A percentile compares a stretch with the other conserved stretches of the same genome.
Conservation (phyloP, 805 yeast species). For the Metschnikowia corniflorae region DNA sequence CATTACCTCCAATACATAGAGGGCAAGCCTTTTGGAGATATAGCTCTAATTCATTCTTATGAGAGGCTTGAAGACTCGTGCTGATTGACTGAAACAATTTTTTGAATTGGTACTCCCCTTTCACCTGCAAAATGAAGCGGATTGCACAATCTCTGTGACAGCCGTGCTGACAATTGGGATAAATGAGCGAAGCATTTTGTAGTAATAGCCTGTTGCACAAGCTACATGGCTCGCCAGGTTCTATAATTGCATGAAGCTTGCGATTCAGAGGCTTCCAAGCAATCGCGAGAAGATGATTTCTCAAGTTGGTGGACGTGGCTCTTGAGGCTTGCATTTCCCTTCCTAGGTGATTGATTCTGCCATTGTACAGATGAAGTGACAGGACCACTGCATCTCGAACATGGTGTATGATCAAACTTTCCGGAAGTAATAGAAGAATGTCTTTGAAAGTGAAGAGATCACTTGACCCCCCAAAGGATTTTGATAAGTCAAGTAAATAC, state of each 20-base stretch:
- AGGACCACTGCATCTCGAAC: slow-evolving; percentile 79
- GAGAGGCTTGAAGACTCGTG: slow-evolving; percentile 36
- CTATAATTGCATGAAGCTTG: slow-evolving; percentile 59
- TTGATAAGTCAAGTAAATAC: slow-evolving; percentile 32
- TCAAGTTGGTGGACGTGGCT: slow-evolving; percentile 53
- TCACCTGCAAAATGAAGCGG: slow-evolving; percentile 52
- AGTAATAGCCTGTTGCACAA: slow-evolving; percentile 68
- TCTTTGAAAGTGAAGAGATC: slow-evolving; percentile 67
- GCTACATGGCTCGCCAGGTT: slow-evolving; percentile 81
- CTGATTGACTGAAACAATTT: slow-evolving; percentile 57
- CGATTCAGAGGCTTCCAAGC: slow-evolving; percentile 26
- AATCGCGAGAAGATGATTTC: slow-evolving; percentile 51
- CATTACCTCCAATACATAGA: slow-evolving; percentile 70
- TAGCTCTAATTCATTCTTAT: slow-evolving; percentile 52
- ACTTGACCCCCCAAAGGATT: slow-evolving; percentile 19
- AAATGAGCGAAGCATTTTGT: slow-evolving; percentile 68
- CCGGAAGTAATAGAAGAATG: slow-evolving; percentile 79
- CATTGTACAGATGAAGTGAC: slow-evolving; percentile 72
- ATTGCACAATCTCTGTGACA: slow-evolving; percentile 89
- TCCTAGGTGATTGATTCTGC: slow-evolving; percentile 60
- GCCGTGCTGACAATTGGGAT: slow-evolving; percentile 82
- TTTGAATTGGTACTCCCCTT: slow-evolving; percentile 61
- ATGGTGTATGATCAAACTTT: slow-evolving; percentile 73
- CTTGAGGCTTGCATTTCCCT: slow-evolving; percentile 75
- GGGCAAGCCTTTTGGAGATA: slow-evolving; percentile 64